Evolutionary conservation across 345 rosid genomes (phyloP), one percentile per base, ranked within the genome.

Genomic region (Murraya paniculata): DNA sequence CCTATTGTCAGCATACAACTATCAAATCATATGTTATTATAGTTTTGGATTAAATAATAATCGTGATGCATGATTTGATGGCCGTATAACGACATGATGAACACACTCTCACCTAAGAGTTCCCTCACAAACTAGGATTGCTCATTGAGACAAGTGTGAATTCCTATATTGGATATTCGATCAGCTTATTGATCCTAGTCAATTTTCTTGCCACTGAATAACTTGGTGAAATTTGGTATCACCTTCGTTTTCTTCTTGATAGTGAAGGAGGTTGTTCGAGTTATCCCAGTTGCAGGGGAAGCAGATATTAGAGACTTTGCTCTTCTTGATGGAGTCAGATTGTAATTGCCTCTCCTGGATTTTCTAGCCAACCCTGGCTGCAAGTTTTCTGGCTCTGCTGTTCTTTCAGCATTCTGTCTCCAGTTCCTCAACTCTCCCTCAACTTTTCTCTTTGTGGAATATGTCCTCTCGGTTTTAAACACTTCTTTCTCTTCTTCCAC

Each of bases 221-320:
- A 61, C 78, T 82, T 93, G 38, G 89, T 84, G 66, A 93, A 78
- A 66, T 86, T 87, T 1, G 92, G 98, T 76, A 84, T 81, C 77
- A 85, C 88, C 64, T 80, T 88, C 81, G 76, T 84, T 83, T 86
- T 93, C 89, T 89, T 90, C 87, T 81, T 90, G 75, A 87, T 83
- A 16, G 80, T 30, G 70, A 92, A 77, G 75, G 86, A 85, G 71
- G 81, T 62, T 4, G 95, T 83, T 72, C 82, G 86, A 68, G 86
- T 68, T 11, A 35, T 57, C 76, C 86, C 68, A 50, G 41, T 80
- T 7, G 85, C 90, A 25, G 93, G 89, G 31, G 94, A 92, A 10
- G 72, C 78, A 5, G 90, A 85, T 72, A 77, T 90, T 18, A 79
- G 74, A 19, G 77, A 78, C 80, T 85, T 91, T 27, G 84, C 78